Percentiles rank a stretch among this genome's conserved stretches.
phyloP scores from a whole-genome alignment of 1,139 yeast genomes.

The Lodderomyces theae region DNA sequence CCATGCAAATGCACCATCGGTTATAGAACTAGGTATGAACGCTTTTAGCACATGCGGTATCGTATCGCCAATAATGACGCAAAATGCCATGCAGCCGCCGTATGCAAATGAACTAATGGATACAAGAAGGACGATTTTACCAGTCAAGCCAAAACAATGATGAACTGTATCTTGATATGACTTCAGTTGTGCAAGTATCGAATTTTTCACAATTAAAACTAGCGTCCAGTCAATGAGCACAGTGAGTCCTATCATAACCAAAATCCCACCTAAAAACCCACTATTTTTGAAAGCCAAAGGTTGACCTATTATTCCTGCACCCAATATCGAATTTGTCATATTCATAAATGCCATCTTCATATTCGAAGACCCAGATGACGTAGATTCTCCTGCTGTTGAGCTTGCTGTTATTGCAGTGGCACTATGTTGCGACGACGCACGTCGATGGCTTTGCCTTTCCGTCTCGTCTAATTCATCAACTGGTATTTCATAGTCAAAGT shows the following conservation, averaged over 20 bases:
- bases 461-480: conserved; percentile 12
- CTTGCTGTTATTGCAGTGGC: not conserved
- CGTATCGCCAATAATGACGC: conserved; percentile 93
- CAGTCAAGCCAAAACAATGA: conserved; percentile 72
- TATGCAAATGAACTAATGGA: conserved; percentile 89
- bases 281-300: conserved; percentile 83
- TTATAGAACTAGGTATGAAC: conserved; percentile 53
- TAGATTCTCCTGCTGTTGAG: conserved; percentile 7
- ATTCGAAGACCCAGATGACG: conserved; percentile 37
- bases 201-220: conserved; percentile 75
- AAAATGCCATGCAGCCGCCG: conserved; percentile 93
- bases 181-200: conserved; percentile 70
- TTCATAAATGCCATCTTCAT: conserved; percentile 93
- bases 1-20: conserved; percentile 42
- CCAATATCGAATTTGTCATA: conserved; percentile 91
- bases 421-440: not conserved
- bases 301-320: conserved; percentile 94
- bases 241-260: conserved; percentile 60
- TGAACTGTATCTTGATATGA: conserved; percentile 87
- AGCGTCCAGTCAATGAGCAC: conserved; percentile 83
- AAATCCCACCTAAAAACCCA: conserved; percentile 73
- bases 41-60: conserved; percentile 84
- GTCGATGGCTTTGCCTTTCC: conserved; percentile 13
- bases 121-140: conserved; percentile 63
- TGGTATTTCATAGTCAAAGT: conserved; percentile 20